phyloP scores from a whole-genome alignment of 2,329 filamentous ascomycete genomes.

The Fusarium sp. region DNA sequence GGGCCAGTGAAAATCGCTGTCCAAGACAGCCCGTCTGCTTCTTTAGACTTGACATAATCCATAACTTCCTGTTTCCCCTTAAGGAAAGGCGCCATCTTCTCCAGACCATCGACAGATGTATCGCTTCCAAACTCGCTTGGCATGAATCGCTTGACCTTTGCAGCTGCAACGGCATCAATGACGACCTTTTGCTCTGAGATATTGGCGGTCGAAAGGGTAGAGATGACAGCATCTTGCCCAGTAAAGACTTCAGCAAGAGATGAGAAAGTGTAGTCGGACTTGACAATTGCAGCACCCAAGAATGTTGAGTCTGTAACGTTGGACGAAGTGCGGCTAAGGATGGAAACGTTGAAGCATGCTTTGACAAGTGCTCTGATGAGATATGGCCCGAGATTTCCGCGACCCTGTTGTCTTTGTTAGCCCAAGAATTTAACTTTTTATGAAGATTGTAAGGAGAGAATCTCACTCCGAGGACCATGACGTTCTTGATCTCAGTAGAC shows the following conservation, averaged over 20 bases:
- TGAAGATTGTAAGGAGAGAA: accelerated
- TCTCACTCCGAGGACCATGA: constrained; percentile 8
- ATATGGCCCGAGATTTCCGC: constrained; percentile 7
- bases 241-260: background rate
- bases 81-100: constrained; percentile 5
- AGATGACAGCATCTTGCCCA: background rate
- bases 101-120: background rate
- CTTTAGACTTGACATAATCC: constrained; percentile 9
- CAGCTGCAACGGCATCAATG: background rate
- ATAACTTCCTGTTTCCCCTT: background rate
- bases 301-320: accelerated
- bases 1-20: background rate
- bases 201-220: constrained; percentile 6
- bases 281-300: background rate
- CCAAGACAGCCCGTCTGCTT: background rate
- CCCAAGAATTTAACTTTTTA: too few species aligned
- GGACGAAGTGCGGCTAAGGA: background rate
- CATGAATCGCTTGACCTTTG: constrained; percentile 12
- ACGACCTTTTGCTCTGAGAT: constrained; percentile 1
- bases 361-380: background rate
- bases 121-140: constrained; percentile 15
- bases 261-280: background rate
- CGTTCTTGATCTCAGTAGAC: background rate
- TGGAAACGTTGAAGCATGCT: accelerated
- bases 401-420: background rate